Percentiles rank a stretch among this genome's conserved stretches.
Evolutionary conservation across 2,329 filamentous ascomycete species (phyloP).

Genomic region (Talaromyces sp.): DNA sequence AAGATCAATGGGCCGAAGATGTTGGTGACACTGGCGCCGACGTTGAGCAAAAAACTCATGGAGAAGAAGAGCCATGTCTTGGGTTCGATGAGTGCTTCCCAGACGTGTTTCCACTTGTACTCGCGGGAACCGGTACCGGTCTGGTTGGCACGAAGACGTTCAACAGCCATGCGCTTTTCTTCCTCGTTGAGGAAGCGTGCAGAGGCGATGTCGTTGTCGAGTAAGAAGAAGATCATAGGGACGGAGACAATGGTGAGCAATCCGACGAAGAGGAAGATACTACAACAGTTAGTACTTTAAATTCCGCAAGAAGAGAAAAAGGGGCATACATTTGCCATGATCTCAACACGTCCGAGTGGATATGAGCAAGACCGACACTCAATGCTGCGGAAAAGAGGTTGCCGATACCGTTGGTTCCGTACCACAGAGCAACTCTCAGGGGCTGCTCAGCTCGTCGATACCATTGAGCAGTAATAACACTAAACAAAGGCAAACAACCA

Average conservation of each 20-base stretch:
- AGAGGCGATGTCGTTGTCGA: conserved; percentile 58
- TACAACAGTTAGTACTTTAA: conserved; percentile 21
- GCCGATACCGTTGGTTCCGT: conserved; percentile 60
- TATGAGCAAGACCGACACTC: conserved; percentile 59
- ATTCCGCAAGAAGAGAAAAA: neutral
- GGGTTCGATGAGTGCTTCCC: conserved; percentile 44
- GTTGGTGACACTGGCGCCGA: conserved; percentile 63
- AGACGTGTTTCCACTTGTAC: conserved; percentile 48
- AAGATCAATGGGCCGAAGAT: conserved; percentile 66
- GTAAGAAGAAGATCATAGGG: conserved; percentile 59
- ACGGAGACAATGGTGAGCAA: conserved; percentile 59
- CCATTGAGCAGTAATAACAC: conserved; percentile 48
- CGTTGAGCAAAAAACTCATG: conserved; percentile 62
- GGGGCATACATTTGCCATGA: conserved; percentile 52
- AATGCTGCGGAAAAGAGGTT: conserved; percentile 58
- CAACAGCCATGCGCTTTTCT: conserved; percentile 49
- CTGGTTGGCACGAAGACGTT: conserved; percentile 52
- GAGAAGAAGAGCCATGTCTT: conserved; percentile 60
- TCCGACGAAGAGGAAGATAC: conserved; percentile 62
- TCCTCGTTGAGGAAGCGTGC: conserved; percentile 49
- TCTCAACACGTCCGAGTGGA: conserved; percentile 44
- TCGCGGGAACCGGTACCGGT: conserved; percentile 48
- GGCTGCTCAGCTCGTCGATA: conserved; percentile 59
- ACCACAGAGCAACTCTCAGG: conserved; percentile 64
- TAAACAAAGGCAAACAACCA: conserved; percentile 49